Evolutionary conservation across 305 asterid genomes (phyloP).

Genomic region (Solanum hybrid): DNA sequence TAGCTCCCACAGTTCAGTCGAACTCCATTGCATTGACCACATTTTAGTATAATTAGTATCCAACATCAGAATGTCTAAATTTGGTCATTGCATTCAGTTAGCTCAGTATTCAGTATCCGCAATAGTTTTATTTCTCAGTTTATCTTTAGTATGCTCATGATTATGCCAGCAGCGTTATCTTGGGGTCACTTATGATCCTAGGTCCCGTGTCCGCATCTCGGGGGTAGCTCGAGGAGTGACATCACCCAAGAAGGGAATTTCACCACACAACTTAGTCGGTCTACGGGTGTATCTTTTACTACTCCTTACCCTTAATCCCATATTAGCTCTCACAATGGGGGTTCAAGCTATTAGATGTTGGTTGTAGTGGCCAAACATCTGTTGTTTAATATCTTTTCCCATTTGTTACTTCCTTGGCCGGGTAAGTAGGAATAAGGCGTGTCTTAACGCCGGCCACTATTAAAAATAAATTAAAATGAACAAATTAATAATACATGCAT

Average conservation of each 20-base stretch:
- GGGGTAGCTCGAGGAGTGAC: no score
- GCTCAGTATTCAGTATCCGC: no score
- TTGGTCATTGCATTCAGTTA: no score
- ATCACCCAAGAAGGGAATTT: not conserved
- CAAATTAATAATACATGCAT: not conserved
- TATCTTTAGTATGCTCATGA: no score
- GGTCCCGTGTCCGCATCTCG: no score
- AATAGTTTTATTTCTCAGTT: no score
- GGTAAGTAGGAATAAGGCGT: not conserved
- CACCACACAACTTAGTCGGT: not conserved
- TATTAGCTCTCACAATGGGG: not conserved
- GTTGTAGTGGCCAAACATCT: not conserved
- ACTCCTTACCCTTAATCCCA: not conserved
- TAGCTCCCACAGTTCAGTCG: no score
- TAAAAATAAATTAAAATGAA: not conserved
- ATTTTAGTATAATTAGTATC: no score
- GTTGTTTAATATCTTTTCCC: not conserved
- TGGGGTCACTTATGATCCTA: no score
- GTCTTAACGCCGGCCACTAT: not conserved
- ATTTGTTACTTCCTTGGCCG: not conserved
- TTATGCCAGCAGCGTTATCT: no score
- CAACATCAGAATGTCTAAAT: no score
- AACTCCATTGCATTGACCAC: no score
- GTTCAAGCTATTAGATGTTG: not conserved
- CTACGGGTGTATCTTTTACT: not conserved